These are phyloP conservation scores for Verbascum thapsus DNA, from an alignment of 257 asterid species.

Conservation along the genomic window DNA sequence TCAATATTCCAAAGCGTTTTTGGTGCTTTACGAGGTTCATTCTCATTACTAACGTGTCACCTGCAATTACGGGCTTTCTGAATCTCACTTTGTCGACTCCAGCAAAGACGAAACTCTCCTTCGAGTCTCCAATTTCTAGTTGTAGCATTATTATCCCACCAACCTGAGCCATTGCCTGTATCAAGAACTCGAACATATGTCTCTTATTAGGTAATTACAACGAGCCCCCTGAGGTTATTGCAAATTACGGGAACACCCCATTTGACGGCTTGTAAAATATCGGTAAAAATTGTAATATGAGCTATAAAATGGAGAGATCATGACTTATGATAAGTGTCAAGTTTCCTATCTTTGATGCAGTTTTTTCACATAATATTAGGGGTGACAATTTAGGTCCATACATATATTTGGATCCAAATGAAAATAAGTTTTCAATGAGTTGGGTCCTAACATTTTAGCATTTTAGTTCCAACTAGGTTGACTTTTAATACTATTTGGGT, in stretches of 20 bases:
- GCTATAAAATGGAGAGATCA: no score
- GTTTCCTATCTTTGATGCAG: constrained; percentile 1
- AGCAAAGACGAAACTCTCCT: constrained; percentile 78
- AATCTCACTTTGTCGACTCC: constrained; percentile 90
- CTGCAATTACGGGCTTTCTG: constrained; percentile 87
- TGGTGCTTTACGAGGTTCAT: constrained; percentile 81
- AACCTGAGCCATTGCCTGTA: constrained; percentile 97
- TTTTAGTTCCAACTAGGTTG: no score
- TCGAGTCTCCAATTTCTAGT: constrained; percentile 86
- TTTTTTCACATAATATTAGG: constrained; percentile 6
- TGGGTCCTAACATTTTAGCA: no score
- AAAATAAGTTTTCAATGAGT: no score
- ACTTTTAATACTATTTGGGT: no score
- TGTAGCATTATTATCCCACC: constrained; percentile 89
- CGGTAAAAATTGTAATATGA: no score
- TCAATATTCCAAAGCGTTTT: constrained; percentile 86
- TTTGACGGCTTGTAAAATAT: no score
- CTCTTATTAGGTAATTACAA: constrained; percentile 36
- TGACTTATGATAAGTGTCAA: no score
- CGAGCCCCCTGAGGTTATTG: no score
- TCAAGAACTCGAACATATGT: constrained; percentile 41
- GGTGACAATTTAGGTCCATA: no score
- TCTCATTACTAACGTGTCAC: constrained; percentile 88
- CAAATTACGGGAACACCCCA: no score
- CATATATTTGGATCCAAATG: no score